Evolutionary conservation across 2,329 filamentous ascomycete species (phyloP).

Genomic region (Ophiostoma populinum): DNA sequence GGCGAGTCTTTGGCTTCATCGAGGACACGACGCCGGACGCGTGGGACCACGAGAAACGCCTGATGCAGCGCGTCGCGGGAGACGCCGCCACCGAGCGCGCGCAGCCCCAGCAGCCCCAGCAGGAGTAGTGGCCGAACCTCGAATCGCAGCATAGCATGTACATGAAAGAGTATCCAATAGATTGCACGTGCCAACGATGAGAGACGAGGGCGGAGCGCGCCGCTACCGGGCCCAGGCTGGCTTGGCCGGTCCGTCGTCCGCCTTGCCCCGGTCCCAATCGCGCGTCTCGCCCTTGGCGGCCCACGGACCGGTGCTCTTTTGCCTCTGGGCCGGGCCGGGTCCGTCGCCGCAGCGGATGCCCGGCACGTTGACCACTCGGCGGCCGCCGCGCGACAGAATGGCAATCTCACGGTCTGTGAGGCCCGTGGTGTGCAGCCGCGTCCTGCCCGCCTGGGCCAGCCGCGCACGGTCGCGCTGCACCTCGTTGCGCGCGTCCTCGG

Average conservation of each 20-base stretch:
- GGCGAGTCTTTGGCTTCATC: conserved; percentile 50
- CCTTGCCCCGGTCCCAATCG: conserved; percentile 43
- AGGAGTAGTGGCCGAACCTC: no score
- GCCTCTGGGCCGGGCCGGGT: background rate
- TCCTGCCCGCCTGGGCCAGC: conserved; percentile 58
- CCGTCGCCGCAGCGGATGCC: conserved; percentile 28
- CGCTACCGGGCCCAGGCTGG: conserved; percentile 11
- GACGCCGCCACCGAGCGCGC: no score
- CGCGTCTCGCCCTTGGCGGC: conserved; percentile 46
- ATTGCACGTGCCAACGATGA: no score
- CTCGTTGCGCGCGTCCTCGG: conserved; percentile 7
- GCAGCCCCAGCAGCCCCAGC: background rate
- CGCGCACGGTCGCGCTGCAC: conserved; percentile 47
- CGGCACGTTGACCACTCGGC: conserved; percentile 20
- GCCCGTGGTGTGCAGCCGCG: conserved; percentile 58
- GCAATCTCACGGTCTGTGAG: conserved; percentile 58
- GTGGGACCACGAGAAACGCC: conserved; percentile 16
- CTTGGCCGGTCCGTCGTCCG: conserved; percentile 8
- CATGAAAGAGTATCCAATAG: no score
- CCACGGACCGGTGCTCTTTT: conserved; percentile 46
- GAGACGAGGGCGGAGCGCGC: no score
- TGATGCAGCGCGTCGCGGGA: conserved; percentile 5
- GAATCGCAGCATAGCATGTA: no score
- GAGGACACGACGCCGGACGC: conserved; percentile 31
- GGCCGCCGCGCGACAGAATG: conserved; percentile 49